These are phyloP conservation scores for Lentinula novae-zelandiae DNA, from an alignment of 1,284 basidiomycete species.

Conservation along the genomic window DNA sequence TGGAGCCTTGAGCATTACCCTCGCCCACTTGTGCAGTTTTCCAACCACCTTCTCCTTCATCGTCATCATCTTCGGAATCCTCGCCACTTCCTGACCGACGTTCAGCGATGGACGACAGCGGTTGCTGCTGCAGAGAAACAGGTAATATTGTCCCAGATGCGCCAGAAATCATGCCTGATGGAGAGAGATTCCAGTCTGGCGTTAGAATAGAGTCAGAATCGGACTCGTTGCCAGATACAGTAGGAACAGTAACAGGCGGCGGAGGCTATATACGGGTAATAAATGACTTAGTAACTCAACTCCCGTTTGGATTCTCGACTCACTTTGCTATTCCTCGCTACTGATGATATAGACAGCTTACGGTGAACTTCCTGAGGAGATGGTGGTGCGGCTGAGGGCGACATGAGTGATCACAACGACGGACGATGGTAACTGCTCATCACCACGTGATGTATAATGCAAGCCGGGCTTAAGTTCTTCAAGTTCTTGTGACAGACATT, in stretches of 20 bases:
- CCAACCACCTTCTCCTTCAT: slow-evolving; percentile 63
- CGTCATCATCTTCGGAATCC: slow-evolving; percentile 73
- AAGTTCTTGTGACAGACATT: no score
- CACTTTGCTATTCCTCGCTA: slow-evolving; percentile 44
- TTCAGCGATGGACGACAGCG: slow-evolving; percentile 73
- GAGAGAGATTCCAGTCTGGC: slow-evolving; percentile 43
- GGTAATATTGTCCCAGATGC: slow-evolving; percentile 8
- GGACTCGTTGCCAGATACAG: slow-evolving; percentile 77
- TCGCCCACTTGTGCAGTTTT: slow-evolving; percentile 41
- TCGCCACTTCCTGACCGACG: slow-evolving; percentile 65
- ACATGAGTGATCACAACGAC: slow-evolving; percentile 28
- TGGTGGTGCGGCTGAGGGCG: slow-evolving; percentile 66
- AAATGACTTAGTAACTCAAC: not conserved
- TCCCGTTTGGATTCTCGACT: not conserved
- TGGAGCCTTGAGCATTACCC: slow-evolving; percentile 37
- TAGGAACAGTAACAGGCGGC: slow-evolving; percentile 32
- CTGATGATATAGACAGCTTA: slow-evolving; percentile 78
- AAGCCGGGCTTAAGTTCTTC: no score
- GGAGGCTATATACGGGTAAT: slow-evolving; percentile 15
- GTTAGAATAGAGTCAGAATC: slow-evolving; percentile 77
- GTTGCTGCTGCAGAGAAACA: slow-evolving; percentile 38
- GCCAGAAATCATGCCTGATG: slow-evolving; percentile 13
- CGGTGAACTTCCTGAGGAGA: slow-evolving; percentile 83
- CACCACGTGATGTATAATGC: not conserved
- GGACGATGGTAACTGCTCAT: not conserved